Percentiles rank a stretch among this genome's conserved stretches.
These are phyloP conservation scores for Cryoendolithus antarcticus DNA, from an alignment of 2,329 filamentous ascomycete genomes.

Conservation along the genomic window DNA sequence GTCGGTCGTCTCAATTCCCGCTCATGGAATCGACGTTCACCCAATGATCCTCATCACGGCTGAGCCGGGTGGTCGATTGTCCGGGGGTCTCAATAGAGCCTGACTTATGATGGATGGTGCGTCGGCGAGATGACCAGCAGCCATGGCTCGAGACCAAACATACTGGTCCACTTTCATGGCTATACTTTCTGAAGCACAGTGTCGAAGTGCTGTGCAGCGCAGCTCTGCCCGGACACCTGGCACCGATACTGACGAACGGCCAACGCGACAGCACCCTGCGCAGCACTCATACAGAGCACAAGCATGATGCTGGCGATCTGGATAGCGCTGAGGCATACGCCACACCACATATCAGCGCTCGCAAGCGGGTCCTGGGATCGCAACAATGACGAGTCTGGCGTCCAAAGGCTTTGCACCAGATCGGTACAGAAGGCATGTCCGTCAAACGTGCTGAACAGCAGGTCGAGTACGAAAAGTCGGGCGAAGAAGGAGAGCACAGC, in stretches of 20 bases:
- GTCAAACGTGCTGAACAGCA: conserved; percentile 4
- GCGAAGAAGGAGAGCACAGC: conserved; percentile 4
- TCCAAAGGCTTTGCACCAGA: conserved; percentile 2
- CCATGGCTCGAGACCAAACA: too few relatives aligned
- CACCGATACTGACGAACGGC: conserved; percentile 1
- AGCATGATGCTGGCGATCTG: conserved; percentile 3
- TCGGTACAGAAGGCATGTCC: conserved; percentile 5
- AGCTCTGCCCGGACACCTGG: not conserved
- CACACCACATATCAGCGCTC: conserved; percentile 2
- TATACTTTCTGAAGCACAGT: not conserved
- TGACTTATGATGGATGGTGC: too few relatives aligned
- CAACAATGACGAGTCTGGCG: not conserved
- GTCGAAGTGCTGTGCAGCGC: not conserved
- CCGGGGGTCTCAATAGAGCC: too few relatives aligned
- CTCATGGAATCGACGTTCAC: too few relatives aligned
- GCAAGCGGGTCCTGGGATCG: conserved; percentile 1
- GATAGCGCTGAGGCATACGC: conserved; percentile 2
- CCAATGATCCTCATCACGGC: too few relatives aligned
- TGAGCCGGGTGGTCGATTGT: too few relatives aligned
- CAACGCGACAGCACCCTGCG: conserved; percentile 3
- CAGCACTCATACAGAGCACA: conserved; percentile 3
- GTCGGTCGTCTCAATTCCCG: not conserved
- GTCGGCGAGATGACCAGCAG: too few relatives aligned
- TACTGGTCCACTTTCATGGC: too few relatives aligned
- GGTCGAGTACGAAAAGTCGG: conserved; percentile 2